Base-by-base conservation (phyloP, 495 filamentous ascomycete genomes). In the Penicillium dipodomyicola region DNA sequence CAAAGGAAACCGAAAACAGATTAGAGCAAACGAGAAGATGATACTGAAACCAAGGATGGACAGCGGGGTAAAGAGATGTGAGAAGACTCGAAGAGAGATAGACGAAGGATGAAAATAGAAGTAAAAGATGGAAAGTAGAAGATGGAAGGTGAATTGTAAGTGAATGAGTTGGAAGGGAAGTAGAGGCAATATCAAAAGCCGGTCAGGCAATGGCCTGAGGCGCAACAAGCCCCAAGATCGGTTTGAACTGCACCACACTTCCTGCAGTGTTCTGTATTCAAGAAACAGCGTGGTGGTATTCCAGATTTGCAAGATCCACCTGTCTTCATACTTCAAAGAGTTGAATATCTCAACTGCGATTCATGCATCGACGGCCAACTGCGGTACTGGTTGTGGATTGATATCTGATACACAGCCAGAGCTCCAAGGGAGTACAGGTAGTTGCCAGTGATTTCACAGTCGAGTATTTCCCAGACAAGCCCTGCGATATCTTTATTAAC, bases 241-340 rank as follows among this genome's bases (percentile, higher is more conserved):
- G 35, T 20, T 19, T 48, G n/a, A 20, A 19, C 8, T 30, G n/a
- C n/a, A 20, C 15, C 14, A 5, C 2, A 14, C n/a, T 33, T 30
- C n/a, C n/a, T 14, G 10, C 20, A 2, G 6, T 10, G 32, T 32
- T 10, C 27, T 30, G n/a, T 19, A 14, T 48, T 17, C 8, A 32
- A 22, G n/a, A 48, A 48, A 23, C 10, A 48, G 9, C 4, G 12
- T 9, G 19, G 20, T 12, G 8, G n/a, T 27, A 48, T 48, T 48
- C 12, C 29, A 20, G 12, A 20, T 15, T 32, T 48, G 45, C 45
- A 20, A 48, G 27, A 6, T 48, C 27, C 27, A 19, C 45, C 32
- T 19, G n/a, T 47, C 44, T 19, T 48, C 45, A 48, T 48, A 32
- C 29, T 48, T 48, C 45, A 19, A 20, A 32, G n/a, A 9, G 5